Conservation (phyloP, 2,329 filamentous ascomycete genomes). For the Colletotrichum cordylinicola region DNA sequence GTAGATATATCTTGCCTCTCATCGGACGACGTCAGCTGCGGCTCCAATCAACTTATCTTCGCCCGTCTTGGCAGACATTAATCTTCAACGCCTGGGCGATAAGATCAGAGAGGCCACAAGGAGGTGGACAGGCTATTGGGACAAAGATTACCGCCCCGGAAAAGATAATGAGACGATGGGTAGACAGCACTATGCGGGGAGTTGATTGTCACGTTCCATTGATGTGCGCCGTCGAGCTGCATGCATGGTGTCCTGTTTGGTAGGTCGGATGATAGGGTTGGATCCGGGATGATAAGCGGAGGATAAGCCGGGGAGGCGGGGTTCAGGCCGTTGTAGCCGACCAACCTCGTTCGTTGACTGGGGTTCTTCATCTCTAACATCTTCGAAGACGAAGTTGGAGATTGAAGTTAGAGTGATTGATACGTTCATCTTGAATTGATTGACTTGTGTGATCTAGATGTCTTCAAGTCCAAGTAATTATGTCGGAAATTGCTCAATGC, state of each 20-base stretch:
- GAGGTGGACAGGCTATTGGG: not conserved
- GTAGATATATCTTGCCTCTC: not conserved
- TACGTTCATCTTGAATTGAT: not conserved
- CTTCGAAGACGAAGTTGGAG: not conserved
- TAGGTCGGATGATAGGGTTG: not conserved
- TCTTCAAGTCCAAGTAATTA: not conserved
- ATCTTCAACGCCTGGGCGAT: not conserved
- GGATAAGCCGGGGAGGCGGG: not conserved
- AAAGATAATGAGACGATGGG: not conserved
- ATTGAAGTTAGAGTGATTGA: not conserved
- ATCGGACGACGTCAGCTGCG: not conserved
- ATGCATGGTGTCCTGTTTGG: not conserved
- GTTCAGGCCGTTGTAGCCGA: not conserved
- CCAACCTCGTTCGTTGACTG: not conserved
- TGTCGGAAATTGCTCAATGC: not conserved
- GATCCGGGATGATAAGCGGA: slow-evolving; percentile 6
- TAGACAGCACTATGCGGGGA: not conserved
- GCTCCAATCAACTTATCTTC: not conserved
- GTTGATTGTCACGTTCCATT: not conserved
- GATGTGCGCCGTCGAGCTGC: not conserved
- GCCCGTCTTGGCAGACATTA: too few relatives aligned
- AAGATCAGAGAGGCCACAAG: not conserved
- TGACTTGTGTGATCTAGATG: not conserved
- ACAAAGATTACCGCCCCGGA: not conserved
- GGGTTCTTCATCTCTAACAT: not conserved